Percentiles rank a stretch among this genome's conserved stretches.
These are phyloP conservation scores for Leptomonas pyrrhocoris DNA, from an alignment of 208 protist genomes.

Conservation along the genomic window DNA sequence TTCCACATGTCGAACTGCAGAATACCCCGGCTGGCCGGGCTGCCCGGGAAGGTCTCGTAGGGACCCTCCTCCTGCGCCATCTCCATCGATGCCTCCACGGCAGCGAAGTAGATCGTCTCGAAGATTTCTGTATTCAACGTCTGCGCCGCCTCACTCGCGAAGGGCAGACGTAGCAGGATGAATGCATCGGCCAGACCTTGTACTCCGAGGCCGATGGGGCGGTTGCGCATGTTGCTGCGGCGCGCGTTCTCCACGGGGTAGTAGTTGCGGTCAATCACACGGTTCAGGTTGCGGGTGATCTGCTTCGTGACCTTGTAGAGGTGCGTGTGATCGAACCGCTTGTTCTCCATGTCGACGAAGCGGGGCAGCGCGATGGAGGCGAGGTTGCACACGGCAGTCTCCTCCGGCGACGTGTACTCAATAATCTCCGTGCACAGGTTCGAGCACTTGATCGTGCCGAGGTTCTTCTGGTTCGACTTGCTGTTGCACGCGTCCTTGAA, in stretches of 20 bases:
- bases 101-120: conserved; percentile 99
- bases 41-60: conserved; percentile 96
- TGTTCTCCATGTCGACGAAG: conserved; percentile 89
- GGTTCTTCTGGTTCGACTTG: conserved; percentile 99
- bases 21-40: conserved; percentile 95
- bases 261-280: conserved; percentile 99
- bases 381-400: conserved; percentile 99
- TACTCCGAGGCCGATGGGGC: conserved; percentile 98
- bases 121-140: conserved; percentile 98
- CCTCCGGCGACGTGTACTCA: conserved; percentile 97
- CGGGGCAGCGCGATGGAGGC: conserved; percentile 98
- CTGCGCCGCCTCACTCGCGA: conserved; percentile 91
- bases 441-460: conserved; percentile 98
- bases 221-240: conserved; percentile 96
- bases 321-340: conserved; percentile 88
- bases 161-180: conserved; percentile 95
- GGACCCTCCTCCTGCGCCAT: conserved; percentile 93
- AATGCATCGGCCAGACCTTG: conserved; percentile 99
- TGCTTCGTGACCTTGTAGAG: conserved; percentile 93
- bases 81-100: conserved; percentile 90
- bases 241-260: conserved; percentile 97
- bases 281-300: conserved; percentile 97
- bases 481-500: conserved; percentile 99
- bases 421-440: conserved; percentile 99
- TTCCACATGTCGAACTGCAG: conserved; percentile 99